Base-by-base conservation (phyloP, 768 basidiomycete species). In the Hypholoma fasciculare region DNA sequence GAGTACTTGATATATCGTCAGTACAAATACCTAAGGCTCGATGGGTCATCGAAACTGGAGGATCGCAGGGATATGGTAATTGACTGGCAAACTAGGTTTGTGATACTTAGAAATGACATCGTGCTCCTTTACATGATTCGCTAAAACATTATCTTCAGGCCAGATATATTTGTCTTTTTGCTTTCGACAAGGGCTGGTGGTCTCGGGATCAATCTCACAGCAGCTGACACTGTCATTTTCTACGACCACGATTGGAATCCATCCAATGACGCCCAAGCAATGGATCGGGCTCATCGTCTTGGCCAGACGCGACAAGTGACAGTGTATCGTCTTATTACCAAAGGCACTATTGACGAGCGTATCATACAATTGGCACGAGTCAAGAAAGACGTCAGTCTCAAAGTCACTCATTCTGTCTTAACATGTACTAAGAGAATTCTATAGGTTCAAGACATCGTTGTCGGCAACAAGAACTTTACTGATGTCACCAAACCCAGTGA, bases 21-120 rank as follows among this genome's bases (percentile, higher is more conserved):
- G 71, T 94, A 94, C 79, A 96, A 94, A 72, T 97, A 98, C 69
- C 77, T 97, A 16, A 84, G 96, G 38, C 76, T 98, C 55, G 96
- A 98, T 72, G 96, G 96, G 38, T 91, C 91, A 1, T 96, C 94
- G 27, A 94, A 96, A 64, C 81, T 99, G 53, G 94, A 96, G 65
- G 97, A 99, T 70, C 82, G 97, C 65, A 83, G 97, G 57, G 97
- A 98, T 72, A 98, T 99, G 97, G 97, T 99, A 26, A 94, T 94
- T 64, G 94, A 96, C 68, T 99, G 96, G 96, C 97, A 99, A 72
- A 96, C 95, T 39, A 86, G 92, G 95, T 94, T 59, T 58, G 83
- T 34, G 30, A 34, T 73, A 9, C 0, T 43, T 36, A 23, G 8
- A 11, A 43, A 34, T 6, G 9, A 7, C 30, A 1, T 44, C 19